These are phyloP conservation scores for Coelastrella sp. DNA, from an alignment of 139 green algal species.

Conservation along the genomic window DNA sequence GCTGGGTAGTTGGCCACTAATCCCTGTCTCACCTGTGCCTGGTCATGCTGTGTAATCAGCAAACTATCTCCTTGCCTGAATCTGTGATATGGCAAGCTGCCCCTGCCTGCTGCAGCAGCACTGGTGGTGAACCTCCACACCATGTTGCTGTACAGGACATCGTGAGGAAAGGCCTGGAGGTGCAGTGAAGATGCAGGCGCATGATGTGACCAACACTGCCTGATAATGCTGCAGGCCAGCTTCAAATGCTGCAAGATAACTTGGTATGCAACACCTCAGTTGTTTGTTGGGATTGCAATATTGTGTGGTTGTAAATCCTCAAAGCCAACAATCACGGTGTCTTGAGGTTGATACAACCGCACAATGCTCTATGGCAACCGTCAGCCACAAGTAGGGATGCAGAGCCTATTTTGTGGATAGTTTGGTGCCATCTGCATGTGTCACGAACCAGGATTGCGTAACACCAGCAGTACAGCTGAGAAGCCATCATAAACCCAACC, in stretches of 20 bases:
- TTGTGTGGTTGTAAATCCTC: background rate
- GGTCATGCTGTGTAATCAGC: conserved; percentile 46
- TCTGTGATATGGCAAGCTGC: conserved; percentile 63
- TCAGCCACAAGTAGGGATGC: background rate
- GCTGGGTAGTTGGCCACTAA: too few species aligned
- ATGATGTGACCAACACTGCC: background rate
- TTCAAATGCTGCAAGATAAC: background rate
- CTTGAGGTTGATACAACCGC: background rate
- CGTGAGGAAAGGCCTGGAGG: conserved; percentile 10
- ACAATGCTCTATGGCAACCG: background rate
- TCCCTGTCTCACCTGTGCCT: background rate
- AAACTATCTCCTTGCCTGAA: conserved; percentile 64
- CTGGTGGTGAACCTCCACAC: conserved; percentile 54
- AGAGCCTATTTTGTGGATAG: background rate
- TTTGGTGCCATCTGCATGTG: background rate
- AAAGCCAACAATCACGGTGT: background rate
- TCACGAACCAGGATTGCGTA: too few species aligned
- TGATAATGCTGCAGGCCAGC: background rate
- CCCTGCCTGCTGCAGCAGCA: background rate
- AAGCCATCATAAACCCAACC: background rate
- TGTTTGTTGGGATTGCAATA: background rate
- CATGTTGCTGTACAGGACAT: conserved; percentile 54
- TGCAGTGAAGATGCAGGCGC: background rate
- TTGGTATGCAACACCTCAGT: background rate
- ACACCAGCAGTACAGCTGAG: background rate